Conservation (phyloP, 2,329 filamentous ascomycete species). For the Aspergillus fumigatiaffinis region DNA sequence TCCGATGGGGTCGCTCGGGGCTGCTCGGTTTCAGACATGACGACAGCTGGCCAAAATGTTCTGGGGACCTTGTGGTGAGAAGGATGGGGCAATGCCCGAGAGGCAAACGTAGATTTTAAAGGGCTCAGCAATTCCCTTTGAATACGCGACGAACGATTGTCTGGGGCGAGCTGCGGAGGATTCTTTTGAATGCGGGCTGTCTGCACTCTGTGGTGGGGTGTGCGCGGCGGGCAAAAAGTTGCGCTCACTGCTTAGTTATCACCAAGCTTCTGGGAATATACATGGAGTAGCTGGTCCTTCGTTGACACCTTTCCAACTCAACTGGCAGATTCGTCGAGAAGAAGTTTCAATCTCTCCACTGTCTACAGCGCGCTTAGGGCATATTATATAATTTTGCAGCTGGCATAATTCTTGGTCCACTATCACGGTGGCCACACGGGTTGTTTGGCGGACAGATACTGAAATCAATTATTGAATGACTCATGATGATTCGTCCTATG, state of each 20-base stretch:
- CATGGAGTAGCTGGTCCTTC: neutral
- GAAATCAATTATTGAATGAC: neutral
- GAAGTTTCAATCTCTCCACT: neutral
- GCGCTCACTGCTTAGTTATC: conserved; percentile 18
- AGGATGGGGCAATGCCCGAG: conserved; percentile 2
- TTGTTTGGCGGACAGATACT: neutral
- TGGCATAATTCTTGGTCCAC: neutral
- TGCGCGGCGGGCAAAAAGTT: conserved; percentile 18
- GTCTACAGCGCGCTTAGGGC: neutral
- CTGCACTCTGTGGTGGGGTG: neutral
- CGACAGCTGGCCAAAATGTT: neutral
- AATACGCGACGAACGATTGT: neutral
- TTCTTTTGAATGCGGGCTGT: neutral
- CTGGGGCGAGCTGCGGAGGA: neutral
- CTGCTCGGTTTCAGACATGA: conserved; percentile 30
- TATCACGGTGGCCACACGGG: neutral
- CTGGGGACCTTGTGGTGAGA: neutral
- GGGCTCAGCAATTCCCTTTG: neutral
- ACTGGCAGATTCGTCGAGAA: neutral
- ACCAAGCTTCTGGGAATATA: neutral
- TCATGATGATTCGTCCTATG: neutral
- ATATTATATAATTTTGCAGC: neutral
- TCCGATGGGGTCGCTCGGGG: conserved; percentile 22
- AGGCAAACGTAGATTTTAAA: neutral
- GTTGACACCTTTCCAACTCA: neutral